Percentiles rank a stretch among this genome's conserved stretches.
Conservation (phyloP, 1,139 yeast species). For the Kodamaea sp. region DNA sequence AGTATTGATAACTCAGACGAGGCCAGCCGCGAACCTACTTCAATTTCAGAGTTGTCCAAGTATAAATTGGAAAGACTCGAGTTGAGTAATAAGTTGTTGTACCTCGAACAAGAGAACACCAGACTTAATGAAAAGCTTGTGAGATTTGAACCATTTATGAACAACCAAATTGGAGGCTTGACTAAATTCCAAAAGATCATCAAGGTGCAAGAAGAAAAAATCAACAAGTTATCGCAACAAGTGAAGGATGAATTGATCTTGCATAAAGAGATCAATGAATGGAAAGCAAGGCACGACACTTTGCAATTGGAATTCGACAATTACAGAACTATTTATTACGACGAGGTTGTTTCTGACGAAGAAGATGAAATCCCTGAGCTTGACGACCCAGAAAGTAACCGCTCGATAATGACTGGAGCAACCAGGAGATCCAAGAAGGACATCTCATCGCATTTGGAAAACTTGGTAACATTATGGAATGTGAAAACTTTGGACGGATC, state of each 20-base stretch:
- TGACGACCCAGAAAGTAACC: slow-evolving; percentile 15
- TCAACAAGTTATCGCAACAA: slow-evolving; percentile 41
- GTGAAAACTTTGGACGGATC: slow-evolving; percentile 11
- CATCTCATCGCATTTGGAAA: slow-evolving; percentile 42
- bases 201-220: slow-evolving; percentile 52
- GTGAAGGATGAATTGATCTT: slow-evolving; percentile 47
- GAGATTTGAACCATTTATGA: slow-evolving; percentile 56
- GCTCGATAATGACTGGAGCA: slow-evolving; percentile 31
- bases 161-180: slow-evolving; percentile 55
- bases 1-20: slow-evolving; percentile 19
- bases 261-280: slow-evolving; percentile 48
- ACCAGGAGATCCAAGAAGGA: slow-evolving; percentile 32
- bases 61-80: slow-evolving; percentile 46
- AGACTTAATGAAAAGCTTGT: slow-evolving; percentile 39
- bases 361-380: slow-evolving; percentile 21
- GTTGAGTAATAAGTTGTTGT: slow-evolving; percentile 45
- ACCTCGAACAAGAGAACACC: slow-evolving; percentile 50
- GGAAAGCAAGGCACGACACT: slow-evolving; percentile 47
- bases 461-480: slow-evolving; percentile 41
- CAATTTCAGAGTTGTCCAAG: slow-evolving; percentile 37
- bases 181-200: slow-evolving; percentile 56
- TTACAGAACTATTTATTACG: slow-evolving; percentile 38
- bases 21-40: slow-evolving; percentile 13
- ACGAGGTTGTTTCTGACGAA: slow-evolving; percentile 34
- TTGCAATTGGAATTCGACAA: slow-evolving; percentile 49